phyloP scores from a whole-genome alignment of 2,329 filamentous ascomycete species.

The Fusarium keratoplasticum region DNA sequence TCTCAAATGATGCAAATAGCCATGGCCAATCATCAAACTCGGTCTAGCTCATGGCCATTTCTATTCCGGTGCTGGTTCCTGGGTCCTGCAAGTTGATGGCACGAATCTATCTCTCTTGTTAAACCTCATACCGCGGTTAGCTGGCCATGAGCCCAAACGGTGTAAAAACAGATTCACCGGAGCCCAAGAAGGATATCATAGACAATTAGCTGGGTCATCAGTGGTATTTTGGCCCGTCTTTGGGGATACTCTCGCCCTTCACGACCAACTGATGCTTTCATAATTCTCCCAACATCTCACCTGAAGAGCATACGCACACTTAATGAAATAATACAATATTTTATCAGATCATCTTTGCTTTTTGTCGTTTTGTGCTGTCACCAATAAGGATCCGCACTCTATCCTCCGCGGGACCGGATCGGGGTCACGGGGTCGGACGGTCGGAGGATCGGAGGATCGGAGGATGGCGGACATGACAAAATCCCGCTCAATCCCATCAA shows the following conservation, averaged over 20 bases:
- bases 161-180: not conserved
- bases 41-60: not conserved
- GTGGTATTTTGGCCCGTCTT: not conserved
- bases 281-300: not conserved
- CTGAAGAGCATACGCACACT: not conserved
- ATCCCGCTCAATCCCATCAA: not conserved
- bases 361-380: not conserved
- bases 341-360: not conserved
- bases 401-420: not conserved
- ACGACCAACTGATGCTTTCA: too few species aligned
- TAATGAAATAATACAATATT: not conserved
- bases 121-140: not conserved
- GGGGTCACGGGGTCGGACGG: constrained; percentile 3
- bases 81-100: not conserved
- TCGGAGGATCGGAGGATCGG: constrained; percentile 18
- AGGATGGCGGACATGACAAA: not conserved
- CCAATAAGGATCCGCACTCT: not conserved
- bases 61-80: not conserved
- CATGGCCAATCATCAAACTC: not conserved
- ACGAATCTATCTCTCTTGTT: not conserved
- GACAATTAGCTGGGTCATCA: not conserved
- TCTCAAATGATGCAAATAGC: not conserved
- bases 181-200: not conserved
- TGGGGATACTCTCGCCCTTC: too few species aligned
- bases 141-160: not conserved